Percentiles rank a stretch among this genome's conserved stretches.
phyloP scores from a whole-genome alignment of 768 basidiomycete genomes.

The Kwoniella heveanensis region DNA sequence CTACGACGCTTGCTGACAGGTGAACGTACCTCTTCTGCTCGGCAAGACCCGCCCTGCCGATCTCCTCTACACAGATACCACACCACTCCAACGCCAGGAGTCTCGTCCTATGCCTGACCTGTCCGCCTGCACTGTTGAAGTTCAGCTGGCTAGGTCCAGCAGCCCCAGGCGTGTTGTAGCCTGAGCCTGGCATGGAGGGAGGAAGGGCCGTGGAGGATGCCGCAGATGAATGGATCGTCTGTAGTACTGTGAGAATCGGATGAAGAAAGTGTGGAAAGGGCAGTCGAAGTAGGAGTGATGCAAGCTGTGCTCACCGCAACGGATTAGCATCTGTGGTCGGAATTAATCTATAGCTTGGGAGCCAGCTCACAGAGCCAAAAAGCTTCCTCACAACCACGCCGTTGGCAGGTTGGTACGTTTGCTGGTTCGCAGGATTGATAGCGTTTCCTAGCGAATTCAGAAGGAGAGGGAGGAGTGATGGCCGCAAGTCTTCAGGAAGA shows the following conservation, averaged over 20 bases:
- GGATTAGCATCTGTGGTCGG: too few relatives aligned
- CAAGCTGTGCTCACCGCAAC: conserved; percentile 67
- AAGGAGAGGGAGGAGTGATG: conserved; percentile 67
- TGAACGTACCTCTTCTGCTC: conserved; percentile 68
- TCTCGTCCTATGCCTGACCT: conserved; percentile 23
- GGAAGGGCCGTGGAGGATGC: conserved; percentile 61
- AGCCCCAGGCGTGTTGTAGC: conserved; percentile 39
- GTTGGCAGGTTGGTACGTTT: conserved; percentile 62
- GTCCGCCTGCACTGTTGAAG: background rate
- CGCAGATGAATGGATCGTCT: conserved; percentile 65
- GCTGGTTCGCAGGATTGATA: conserved; percentile 36
- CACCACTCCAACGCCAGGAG: conserved; percentile 58
- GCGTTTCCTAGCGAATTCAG: conserved; percentile 71
- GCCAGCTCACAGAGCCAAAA: conserved; percentile 73
- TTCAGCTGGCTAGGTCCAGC: conserved; percentile 5
- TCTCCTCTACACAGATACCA: conserved; percentile 81
- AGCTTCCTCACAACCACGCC: conserved; percentile 81
- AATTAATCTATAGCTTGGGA: conserved; percentile 12
- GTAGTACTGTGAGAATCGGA: conserved; percentile 71
- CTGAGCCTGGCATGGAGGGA: conserved; percentile 38
- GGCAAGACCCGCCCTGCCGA: conserved; percentile 72
- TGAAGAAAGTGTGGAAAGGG: conserved; percentile 67
- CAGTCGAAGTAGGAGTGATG: conserved; percentile 65
- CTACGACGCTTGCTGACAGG: too few relatives aligned
- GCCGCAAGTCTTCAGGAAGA: conserved; percentile 67